Base-by-base conservation (phyloP, 352 stramenopile genomes). In the Globisporangium yorkense region DNA sequence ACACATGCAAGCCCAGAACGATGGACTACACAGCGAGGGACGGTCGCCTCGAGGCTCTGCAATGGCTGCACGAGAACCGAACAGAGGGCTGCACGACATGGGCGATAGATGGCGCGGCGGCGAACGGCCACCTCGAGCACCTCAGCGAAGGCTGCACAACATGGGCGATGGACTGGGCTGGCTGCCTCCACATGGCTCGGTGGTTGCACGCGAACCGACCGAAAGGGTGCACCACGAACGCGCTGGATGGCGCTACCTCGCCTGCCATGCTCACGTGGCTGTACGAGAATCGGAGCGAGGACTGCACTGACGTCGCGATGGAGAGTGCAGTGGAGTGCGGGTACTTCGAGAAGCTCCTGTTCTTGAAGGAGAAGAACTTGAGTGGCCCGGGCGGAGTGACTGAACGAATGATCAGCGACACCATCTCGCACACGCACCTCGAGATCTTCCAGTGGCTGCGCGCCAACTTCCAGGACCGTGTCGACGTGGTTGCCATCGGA, bases 391-490 rank as follows among this genome's bases (percentile, higher is more conserved):
- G n/a, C n/a, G n/a, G n/a, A n/a, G n/a, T n/a, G n/a, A n/a, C n/a
- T n/a, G 31, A 35, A 18, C 9, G 12, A 44, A 12, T 18, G 39
- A 12, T 15, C 0, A 18, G 5, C 39, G 39, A 44, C 39, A 1
- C 13, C 9, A 20, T 15, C 20, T 6, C 8, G 10, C 6, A 2
- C 37, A 9, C 35, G 10, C 37, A 35, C 37, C 27, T 37, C 10
- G 51, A 47, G 35, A 39, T 56, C 33, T 56, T 56, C 16, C 51
- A 46, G 51, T 56, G 51, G 51, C 20, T 44, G 8, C 12, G 39
- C 9, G 39, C 18, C 9, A 44, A 44, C 12, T 44, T 20, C 39
- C 12, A 8, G 39, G 10, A 18, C 9, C 4, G 13, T 35, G 31
- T 35, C 31, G 31, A 35, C 31, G 3, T 35, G 31, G 31, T 6